These are phyloP conservation scores for Plenodomus biglobosus DNA, from an alignment of 2,329 filamentous ascomycete genomes.

Conservation along the genomic window DNA sequence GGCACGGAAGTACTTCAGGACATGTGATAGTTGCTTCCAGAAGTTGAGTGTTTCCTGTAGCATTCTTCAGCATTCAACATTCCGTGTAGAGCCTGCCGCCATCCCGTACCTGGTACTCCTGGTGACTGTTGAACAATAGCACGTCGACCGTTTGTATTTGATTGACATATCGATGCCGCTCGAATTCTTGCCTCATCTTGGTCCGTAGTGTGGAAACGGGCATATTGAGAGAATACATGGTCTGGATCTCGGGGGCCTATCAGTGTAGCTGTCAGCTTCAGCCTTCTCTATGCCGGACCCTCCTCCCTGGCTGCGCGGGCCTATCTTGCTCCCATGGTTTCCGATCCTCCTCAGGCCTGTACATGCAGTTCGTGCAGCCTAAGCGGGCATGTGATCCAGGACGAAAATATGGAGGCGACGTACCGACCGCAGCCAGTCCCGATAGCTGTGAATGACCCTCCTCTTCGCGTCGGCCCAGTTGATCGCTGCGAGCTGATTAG, in stretches of 20 bases:
- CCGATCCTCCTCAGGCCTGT: not conserved
- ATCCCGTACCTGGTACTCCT: constrained; percentile 80
- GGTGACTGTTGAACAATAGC: constrained; percentile 84
- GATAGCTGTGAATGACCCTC: constrained; percentile 85
- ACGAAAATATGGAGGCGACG: constrained; percentile 46
- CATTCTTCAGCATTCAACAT: constrained; percentile 2
- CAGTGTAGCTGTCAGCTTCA: not conserved
- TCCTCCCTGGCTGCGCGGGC: constrained; percentile 1
- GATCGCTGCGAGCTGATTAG: constrained; percentile 61
- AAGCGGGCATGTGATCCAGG: not conserved
- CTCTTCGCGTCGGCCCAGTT: constrained; percentile 87
- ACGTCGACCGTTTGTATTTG: constrained; percentile 88
- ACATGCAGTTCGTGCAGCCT: not conserved
- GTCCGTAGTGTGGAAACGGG: constrained; percentile 86
- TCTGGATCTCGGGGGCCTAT: constrained; percentile 94
- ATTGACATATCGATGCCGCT: constrained; percentile 89
- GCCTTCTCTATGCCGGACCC: not conserved
- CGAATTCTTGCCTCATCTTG: constrained; percentile 94
- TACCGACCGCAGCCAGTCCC: constrained; percentile 96
- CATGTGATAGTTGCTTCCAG: constrained; percentile 95
- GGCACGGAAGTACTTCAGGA: constrained; percentile 94
- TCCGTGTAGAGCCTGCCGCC: not conserved
- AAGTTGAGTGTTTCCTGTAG: constrained; percentile 94
- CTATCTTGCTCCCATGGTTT: not conserved
- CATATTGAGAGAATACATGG: constrained; percentile 92